phyloP scores from a whole-genome alignment of 176 grass and related monocot species.

The Carex scoparia region DNA sequence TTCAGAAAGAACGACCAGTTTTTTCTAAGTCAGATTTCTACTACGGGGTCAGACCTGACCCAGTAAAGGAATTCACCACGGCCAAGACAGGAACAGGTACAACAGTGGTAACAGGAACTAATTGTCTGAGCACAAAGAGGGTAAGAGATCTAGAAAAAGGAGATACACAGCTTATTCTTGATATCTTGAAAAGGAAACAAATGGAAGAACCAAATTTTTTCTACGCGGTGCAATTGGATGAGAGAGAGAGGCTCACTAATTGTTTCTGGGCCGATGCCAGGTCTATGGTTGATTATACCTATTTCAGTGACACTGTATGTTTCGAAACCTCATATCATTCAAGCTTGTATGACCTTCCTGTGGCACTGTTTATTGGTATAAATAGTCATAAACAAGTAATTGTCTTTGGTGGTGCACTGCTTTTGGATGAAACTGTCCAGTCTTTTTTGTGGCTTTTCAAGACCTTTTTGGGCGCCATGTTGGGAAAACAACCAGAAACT shows the following conservation, averaged over 20 bases:
- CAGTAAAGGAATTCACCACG: constrained; percentile 5
- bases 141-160: constrained; percentile 39
- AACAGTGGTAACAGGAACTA: constrained; percentile 7
- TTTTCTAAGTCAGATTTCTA: constrained; percentile 36
- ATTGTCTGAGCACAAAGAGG: constrained; percentile 26
- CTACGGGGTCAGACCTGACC: constrained; percentile 23
- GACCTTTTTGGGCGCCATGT: constrained; percentile 37
- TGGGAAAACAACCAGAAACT: constrained; percentile 36
- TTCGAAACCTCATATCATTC: constrained; percentile 31
- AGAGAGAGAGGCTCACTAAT: constrained; percentile 34
- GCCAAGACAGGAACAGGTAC: not conserved
- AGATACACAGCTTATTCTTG: constrained; percentile 32
- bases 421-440: constrained; percentile 33
- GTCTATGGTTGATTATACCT: constrained; percentile 28
- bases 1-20: constrained; percentile 14
- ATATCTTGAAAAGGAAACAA: constrained; percentile 45
- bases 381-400: constrained; percentile 45
- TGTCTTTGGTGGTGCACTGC: constrained; percentile 43
- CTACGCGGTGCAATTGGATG: constrained; percentile 45
- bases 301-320: constrained; percentile 36
- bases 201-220: constrained; percentile 41
- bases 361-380: constrained; percentile 38
- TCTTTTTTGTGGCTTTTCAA: constrained; percentile 47
- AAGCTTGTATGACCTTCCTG: constrained; percentile 34
- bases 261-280: constrained; percentile 39